Conservation (phyloP, 257 asterid genomes). For the Eucommia ulmoides region DNA sequence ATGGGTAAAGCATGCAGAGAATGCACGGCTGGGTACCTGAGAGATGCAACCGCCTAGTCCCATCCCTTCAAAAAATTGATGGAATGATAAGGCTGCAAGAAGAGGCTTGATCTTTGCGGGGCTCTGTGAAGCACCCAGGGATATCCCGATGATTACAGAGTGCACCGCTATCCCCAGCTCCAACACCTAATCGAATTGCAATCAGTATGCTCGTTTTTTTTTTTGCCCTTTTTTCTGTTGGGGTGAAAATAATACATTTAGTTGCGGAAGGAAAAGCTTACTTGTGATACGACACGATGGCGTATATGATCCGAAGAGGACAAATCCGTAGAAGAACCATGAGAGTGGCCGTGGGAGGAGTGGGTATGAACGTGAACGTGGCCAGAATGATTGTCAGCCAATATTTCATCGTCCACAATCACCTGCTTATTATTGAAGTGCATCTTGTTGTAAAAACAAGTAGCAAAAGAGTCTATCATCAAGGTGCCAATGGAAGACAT, state of each 20-base stretch:
- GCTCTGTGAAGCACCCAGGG: constrained; percentile 18
- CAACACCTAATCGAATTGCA: constrained; percentile 8
- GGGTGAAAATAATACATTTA: not conserved
- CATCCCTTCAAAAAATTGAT: constrained; percentile 29
- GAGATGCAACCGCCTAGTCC: constrained; percentile 31
- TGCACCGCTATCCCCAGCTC: constrained; percentile 23
- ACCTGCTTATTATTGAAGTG: not conserved
- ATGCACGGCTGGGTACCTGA: constrained; percentile 11
- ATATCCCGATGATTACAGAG: constrained; percentile 21
- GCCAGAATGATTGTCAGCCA: not conserved
- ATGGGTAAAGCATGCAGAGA: not conserved
- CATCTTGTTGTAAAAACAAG: constrained; percentile 11
- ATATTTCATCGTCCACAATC: not conserved
- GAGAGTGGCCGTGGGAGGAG: constrained; percentile 11
- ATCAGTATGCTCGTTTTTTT: not conserved
- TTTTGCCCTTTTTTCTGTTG: not conserved
- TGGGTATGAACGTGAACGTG: not conserved
- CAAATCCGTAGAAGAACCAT: constrained; percentile 3
- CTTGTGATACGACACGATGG: constrained; percentile 23
- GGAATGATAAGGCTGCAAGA: constrained; percentile 20
- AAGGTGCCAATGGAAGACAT: constrained; percentile 24
- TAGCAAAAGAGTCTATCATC: constrained; percentile 28
- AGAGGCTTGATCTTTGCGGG: constrained; percentile 20
- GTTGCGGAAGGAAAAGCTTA: constrained; percentile 1
- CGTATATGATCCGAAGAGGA: constrained; percentile 14